Conservation (phyloP, 176 grass and related monocot species). For the Cenchrus fungigraminus region DNA sequence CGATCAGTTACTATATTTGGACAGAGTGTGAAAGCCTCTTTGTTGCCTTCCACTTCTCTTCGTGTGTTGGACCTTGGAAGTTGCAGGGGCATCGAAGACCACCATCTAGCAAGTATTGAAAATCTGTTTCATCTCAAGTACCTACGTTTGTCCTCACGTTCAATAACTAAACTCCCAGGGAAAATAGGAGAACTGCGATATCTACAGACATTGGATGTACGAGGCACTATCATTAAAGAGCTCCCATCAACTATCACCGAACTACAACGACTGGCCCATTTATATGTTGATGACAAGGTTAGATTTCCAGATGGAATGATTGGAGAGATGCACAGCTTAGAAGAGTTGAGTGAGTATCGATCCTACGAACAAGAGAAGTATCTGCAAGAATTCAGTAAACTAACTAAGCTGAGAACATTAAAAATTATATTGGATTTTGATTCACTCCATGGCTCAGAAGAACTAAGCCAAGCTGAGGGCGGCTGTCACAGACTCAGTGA, state of each 20-base stretch:
- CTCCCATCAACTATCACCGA: not conserved
- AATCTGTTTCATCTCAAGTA: constrained; percentile 1
- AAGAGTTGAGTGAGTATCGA: not conserved
- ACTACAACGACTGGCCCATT: not conserved
- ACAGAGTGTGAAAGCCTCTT: not conserved
- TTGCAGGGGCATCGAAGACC: not conserved
- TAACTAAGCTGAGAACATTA: not conserved
- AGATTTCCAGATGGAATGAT: constrained; percentile 11
- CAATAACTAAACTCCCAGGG: not conserved
- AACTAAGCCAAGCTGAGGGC: not conserved
- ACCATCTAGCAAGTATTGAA: constrained; percentile 7
- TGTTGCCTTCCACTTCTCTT: not conserved
- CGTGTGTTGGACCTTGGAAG: constrained; percentile 22
- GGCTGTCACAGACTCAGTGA: not conserved
- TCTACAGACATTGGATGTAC: not conserved
- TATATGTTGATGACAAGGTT: not conserved
- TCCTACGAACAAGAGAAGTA: not conserved
- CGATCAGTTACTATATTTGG: not conserved
- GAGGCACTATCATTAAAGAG: not conserved
- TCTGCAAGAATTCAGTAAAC: constrained; percentile 6
- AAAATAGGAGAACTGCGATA: not conserved
- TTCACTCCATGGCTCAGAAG: not conserved
- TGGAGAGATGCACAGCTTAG: not conserved
- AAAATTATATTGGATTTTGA: not conserved
- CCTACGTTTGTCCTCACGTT: not conserved